phyloP scores from a whole-genome alignment of 805 yeast genomes.

The Yarrowia bubula region DNA sequence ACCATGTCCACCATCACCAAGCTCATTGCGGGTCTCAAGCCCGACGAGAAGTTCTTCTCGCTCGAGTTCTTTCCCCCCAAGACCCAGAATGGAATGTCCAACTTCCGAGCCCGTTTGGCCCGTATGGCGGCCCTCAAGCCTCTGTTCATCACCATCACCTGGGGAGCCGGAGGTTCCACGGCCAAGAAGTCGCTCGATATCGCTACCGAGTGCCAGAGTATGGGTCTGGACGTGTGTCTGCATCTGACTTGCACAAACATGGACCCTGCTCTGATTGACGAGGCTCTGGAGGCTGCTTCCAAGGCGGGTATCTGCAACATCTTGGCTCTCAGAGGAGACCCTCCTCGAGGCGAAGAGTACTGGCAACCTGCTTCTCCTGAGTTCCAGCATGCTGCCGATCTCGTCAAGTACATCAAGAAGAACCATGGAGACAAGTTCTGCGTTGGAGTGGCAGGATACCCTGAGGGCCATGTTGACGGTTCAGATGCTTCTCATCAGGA shows the following conservation, averaged over 20 bases:
- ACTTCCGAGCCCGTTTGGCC: slow-evolving; percentile 78
- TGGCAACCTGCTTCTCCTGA: slow-evolving; percentile 51
- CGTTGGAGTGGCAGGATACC: slow-evolving; percentile 96
- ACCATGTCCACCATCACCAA: slow-evolving; percentile 31
- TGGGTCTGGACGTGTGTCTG: slow-evolving; percentile 85
- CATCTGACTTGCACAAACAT: slow-evolving; percentile 97
- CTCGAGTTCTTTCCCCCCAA: slow-evolving; percentile 98
- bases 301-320: slow-evolving; percentile 80
- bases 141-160: slow-evolving; percentile 84
- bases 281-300: slow-evolving; percentile 71
- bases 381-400: slow-evolving; percentile 78
- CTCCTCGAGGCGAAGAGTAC: slow-evolving; percentile 74
- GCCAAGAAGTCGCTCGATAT: slow-evolving; percentile 80
- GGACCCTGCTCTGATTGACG: slow-evolving; percentile 69
- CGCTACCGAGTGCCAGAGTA: slow-evolving; percentile 69
- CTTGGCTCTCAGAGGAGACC: slow-evolving; percentile 93
- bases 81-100: slow-evolving; percentile 81
- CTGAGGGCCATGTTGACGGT: slow-evolving; percentile 96
- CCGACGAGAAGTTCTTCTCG: slow-evolving; percentile 67
- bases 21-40: slow-evolving; percentile 46
- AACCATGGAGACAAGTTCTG: slow-evolving; percentile 80
- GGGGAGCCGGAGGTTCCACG: slow-evolving; percentile 99
- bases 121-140: slow-evolving; percentile 90
- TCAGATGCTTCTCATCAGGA: slow-evolving; percentile 64
- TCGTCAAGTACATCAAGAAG: slow-evolving; percentile 72